A percentile compares a stretch with the other conserved stretches of the same genome.
Evolutionary conservation across 352 stramenopile species (phyloP).

Genomic region (Plasmopara muralis): DNA sequence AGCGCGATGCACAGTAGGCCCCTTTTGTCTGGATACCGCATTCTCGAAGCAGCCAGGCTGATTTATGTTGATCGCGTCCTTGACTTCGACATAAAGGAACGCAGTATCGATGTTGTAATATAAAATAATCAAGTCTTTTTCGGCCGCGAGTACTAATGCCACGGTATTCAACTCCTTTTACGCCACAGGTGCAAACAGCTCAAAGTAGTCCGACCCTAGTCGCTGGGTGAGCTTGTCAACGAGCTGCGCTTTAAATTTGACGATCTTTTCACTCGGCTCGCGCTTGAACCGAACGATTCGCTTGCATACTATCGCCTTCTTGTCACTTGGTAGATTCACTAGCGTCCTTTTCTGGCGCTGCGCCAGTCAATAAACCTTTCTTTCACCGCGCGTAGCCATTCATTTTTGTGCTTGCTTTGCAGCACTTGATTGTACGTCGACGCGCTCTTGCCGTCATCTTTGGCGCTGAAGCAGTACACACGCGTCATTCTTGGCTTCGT

Average conservation of each 20-base stretch:
- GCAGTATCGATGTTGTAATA: not conserved
- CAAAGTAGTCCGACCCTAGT: not conserved
- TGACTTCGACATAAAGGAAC: not conserved
- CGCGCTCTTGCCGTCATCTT: too few species aligned
- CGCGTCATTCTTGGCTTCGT: too few species aligned
- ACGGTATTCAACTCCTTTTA: not conserved
- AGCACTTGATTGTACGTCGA: too few species aligned
- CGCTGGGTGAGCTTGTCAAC: not conserved
- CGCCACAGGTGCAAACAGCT: not conserved
- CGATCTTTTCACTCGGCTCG: not conserved
- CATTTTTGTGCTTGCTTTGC: too few species aligned
- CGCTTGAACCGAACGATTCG: not conserved
- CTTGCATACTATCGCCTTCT: not conserved
- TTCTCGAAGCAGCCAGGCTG: not conserved
- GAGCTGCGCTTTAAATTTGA: not conserved
- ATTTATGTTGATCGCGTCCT: not conserved
- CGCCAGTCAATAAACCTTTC: not conserved
- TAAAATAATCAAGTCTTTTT: not conserved
- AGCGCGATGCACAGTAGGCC: not conserved
- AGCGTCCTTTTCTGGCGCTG: not conserved
- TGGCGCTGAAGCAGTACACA: too few species aligned
- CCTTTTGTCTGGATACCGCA: not conserved
- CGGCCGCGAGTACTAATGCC: not conserved
- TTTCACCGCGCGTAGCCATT: not conserved
- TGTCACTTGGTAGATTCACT: not conserved